A percentile compares a stretch with the other conserved stretches of the same genome.
Conservation (phyloP, 108 stramenopile species). For the Pseudonitzschia multistriata region DNA sequence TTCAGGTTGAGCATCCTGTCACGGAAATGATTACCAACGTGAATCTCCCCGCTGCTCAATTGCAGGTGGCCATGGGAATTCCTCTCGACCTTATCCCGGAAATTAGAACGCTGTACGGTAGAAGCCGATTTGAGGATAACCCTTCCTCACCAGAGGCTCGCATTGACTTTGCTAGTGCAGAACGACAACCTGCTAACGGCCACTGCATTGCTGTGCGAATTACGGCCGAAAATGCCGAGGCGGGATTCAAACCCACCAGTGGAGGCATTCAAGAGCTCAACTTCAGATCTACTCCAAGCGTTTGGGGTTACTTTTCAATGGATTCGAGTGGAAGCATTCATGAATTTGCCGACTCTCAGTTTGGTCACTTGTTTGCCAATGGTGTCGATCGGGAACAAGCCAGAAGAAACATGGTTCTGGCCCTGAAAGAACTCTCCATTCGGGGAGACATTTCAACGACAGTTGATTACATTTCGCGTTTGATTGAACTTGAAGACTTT, state of each 20-base stretch:
- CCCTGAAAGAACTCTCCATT: constrained; percentile 96
- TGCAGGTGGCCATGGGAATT: constrained; percentile 99
- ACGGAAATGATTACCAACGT: constrained; percentile 98
- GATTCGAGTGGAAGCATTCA: constrained; percentile 97
- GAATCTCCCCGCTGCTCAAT: constrained; percentile 96
- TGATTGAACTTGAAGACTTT: constrained; percentile 95
- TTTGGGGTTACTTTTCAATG: constrained; percentile 99
- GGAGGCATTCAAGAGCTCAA: constrained; percentile 97
- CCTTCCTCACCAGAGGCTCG: constrained; percentile 53
- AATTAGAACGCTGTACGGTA: constrained; percentile 90
- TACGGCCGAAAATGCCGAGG: constrained; percentile 99
- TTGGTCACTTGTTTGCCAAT: constrained; percentile 98
- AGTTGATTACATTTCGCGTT: constrained; percentile 94
- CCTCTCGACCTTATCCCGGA: constrained; percentile 96
- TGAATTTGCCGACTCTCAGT: constrained; percentile 99
- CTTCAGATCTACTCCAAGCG: constrained; percentile 96
- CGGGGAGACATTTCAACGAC: constrained; percentile 99
- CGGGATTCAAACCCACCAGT: constrained; percentile 97
- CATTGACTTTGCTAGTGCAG: constrained; percentile 73
- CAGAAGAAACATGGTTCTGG: constrained; percentile 93
- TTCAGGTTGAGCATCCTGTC: constrained; percentile 99
- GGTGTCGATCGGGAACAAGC: constrained; percentile 94
- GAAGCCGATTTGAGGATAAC: constrained; percentile 79
- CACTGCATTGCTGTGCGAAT: constrained; percentile 99
- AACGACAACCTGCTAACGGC: constrained; percentile 64